Percentiles rank a stretch among this genome's conserved stretches.
Evolutionary conservation across 2,329 filamentous ascomycete species (phyloP).

Genomic region (Colletotrichum orbiculare): DNA sequence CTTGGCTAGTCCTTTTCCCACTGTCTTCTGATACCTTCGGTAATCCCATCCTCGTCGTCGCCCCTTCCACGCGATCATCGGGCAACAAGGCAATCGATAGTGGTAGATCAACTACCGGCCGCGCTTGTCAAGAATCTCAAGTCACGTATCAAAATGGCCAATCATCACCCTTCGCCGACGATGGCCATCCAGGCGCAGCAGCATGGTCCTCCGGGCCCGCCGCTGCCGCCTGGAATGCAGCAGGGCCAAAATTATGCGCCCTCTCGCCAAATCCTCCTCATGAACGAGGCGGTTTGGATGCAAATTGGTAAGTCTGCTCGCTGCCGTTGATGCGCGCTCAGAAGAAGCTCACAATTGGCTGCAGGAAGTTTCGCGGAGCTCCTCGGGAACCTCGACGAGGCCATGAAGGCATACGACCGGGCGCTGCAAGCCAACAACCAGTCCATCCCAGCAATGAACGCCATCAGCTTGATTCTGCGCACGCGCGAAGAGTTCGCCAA

Average conservation of each 20-base stretch:
- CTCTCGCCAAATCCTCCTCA: conserved; percentile 78
- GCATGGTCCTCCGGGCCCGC: conserved; percentile 73
- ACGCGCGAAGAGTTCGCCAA: conserved; percentile 94
- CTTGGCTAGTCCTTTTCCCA: neutral
- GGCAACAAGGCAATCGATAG: conserved; percentile 31
- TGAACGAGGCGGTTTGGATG: conserved; percentile 92
- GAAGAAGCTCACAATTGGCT: conserved; percentile 42
- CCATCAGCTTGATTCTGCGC: conserved; percentile 90
- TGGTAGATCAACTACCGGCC: conserved; percentile 37
- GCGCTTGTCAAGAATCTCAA: conserved; percentile 18
- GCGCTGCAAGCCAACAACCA: conserved; percentile 88
- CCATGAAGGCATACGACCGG: conserved; percentile 89
- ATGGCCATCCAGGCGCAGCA: conserved; percentile 77
- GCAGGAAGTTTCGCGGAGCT: conserved; percentile 87
- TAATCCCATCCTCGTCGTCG: conserved; percentile 19
- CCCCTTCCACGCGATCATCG: conserved; percentile 35
- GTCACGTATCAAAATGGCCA: conserved; percentile 67
- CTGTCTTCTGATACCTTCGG: neutral
- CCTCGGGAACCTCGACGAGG: conserved; percentile 88
- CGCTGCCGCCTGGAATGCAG: conserved; percentile 65
- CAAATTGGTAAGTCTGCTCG: conserved; percentile 79
- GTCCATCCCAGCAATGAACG: conserved; percentile 92
- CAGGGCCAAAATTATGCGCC: conserved; percentile 68
- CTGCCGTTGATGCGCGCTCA: conserved; percentile 1
- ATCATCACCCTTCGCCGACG: conserved; percentile 84